Base-by-base conservation (phyloP, 1,284 basidiomycete genomes). In the Boletus semigastroideus region DNA sequence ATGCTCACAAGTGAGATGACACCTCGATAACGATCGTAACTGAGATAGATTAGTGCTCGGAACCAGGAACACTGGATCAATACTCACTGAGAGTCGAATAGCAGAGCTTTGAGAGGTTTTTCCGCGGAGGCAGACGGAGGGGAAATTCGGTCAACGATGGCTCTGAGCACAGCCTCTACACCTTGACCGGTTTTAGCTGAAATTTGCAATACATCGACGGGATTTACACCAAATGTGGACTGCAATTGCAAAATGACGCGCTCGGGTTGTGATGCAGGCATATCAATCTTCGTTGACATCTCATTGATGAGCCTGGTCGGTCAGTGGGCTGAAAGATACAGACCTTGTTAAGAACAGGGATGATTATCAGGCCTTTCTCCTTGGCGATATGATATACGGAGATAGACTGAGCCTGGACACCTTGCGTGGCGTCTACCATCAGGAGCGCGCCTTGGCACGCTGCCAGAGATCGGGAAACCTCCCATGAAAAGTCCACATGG, bases 401-500 rank as follows among this genome's bases (percentile, higher is more conserved):
- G 51, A 99, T 87, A 6, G 95, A 94, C 71, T 99, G 97, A 0
- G 97, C 96, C 72, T 99, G 97, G 6, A 99, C 87, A 13, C 96
- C 96, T 77, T 98, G 96, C 41, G 93, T 94, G 13, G 95, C 93
- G 66, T 99, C 96, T 36, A 99, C 94, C 3, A 90, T 79, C 13
- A 99, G 75, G 43, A 99, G 71, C 4, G 94, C 96, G 17, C 94
- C 95, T 72, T 99, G 92, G 61, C 92, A 98, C 31, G 95, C 94
- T 2, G 93, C 87, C 25, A 99, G 75, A 39, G 92, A 94, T 42
- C 97, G 84, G 14, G 92, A 90, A 11, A 99, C 94, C 72, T 99
- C 97, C 84, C 95, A 96, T 53, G 91, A 84, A 71, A 98, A 98
- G 74, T 98, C 94, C 44, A 97, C 94, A 71, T 98, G 94, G 4